These are phyloP conservation scores for Diddensiella transvaalensis DNA, from an alignment of 805 yeast genomes.

Conservation along the genomic window DNA sequence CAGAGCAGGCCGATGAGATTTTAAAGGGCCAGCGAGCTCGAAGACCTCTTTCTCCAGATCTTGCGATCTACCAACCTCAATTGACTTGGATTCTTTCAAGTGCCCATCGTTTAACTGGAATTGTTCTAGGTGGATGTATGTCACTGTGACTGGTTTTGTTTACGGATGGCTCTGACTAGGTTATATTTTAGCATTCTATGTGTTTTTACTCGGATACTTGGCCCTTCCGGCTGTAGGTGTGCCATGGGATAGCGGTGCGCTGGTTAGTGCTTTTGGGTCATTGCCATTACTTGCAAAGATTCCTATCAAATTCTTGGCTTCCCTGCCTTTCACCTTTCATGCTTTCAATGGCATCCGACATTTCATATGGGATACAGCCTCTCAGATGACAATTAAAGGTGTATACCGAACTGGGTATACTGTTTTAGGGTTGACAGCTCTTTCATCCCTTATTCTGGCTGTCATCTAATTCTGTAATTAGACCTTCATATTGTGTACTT, in stretches of 20 bases:
- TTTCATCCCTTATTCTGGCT: constrained; percentile 49
- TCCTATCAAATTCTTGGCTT: constrained; percentile 62
- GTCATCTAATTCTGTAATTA: constrained; percentile 27
- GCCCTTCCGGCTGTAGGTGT: constrained; percentile 62
- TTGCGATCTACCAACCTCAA: constrained; percentile 87
- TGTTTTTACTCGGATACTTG: constrained; percentile 71
- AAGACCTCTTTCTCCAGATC: constrained; percentile 90
- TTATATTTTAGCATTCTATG: constrained; percentile 49
- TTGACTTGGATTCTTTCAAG: constrained; percentile 77
- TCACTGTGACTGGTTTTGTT: not conserved
- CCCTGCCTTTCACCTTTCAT: constrained; percentile 88
- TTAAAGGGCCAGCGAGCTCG: constrained; percentile 76
- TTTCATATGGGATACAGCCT: constrained; percentile 87
- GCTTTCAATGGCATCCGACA: constrained; percentile 86
- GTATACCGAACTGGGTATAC: constrained; percentile 90
- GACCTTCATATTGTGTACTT: too few relatives aligned
- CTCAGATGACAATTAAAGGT: constrained; percentile 74
- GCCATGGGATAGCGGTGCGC: constrained; percentile 46
- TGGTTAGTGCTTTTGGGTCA: constrained; percentile 55
- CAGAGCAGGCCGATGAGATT: constrained; percentile 61
- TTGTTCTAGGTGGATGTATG: constrained; percentile 63
- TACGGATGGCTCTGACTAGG: not conserved
- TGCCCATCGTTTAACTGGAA: constrained; percentile 85
- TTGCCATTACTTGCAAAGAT: constrained; percentile 63
- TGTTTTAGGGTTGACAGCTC: constrained; percentile 61